Conservation (phyloP, 2,329 filamentous ascomycete species). For the Aspergillus hortae region DNA sequence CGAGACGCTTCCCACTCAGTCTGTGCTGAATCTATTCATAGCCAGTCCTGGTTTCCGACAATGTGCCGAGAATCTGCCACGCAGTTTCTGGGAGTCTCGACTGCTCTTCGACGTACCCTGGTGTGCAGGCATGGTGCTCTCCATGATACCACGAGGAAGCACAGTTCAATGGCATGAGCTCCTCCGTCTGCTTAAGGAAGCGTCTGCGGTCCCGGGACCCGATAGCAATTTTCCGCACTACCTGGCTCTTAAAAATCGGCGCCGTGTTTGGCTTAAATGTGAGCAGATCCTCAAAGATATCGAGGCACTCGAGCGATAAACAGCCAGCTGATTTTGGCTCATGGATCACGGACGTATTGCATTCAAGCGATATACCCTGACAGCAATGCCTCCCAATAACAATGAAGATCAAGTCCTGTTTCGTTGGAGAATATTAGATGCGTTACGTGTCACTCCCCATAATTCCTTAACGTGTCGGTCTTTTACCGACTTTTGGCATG, state of each 20-base stretch:
- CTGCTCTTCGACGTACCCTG: slow-evolving; percentile 8
- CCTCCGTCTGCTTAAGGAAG: slow-evolving; percentile 1
- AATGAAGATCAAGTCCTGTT: no score
- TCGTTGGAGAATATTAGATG: no score
- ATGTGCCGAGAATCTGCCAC: slow-evolving; percentile 1
- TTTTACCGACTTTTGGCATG: no score
- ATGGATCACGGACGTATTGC: neutral
- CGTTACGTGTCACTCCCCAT: no score
- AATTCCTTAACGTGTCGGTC: no score
- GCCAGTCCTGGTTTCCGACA: slow-evolving; percentile 6
- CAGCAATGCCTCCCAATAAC: no score
- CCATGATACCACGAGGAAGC: slow-evolving; percentile 1
- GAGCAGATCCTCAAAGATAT: slow-evolving; percentile 6
- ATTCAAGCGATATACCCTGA: no score
- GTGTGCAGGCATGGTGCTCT: slow-evolving; percentile 7
- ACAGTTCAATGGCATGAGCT: slow-evolving; percentile 3
- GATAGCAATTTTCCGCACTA: slow-evolving; percentile 2
- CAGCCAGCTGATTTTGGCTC: neutral
- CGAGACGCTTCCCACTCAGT: slow-evolving; percentile 3
- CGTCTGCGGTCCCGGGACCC: slow-evolving; percentile 1
- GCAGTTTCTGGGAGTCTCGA: slow-evolving; percentile 8
- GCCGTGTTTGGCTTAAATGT: slow-evolving; percentile 8
- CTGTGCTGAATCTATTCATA: slow-evolving; percentile 7
- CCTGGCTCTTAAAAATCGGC: slow-evolving; percentile 5
- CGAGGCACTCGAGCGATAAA: neutral